Base-by-base conservation (phyloP, 805 yeast species). In the Lipomyces sp. region DNA sequence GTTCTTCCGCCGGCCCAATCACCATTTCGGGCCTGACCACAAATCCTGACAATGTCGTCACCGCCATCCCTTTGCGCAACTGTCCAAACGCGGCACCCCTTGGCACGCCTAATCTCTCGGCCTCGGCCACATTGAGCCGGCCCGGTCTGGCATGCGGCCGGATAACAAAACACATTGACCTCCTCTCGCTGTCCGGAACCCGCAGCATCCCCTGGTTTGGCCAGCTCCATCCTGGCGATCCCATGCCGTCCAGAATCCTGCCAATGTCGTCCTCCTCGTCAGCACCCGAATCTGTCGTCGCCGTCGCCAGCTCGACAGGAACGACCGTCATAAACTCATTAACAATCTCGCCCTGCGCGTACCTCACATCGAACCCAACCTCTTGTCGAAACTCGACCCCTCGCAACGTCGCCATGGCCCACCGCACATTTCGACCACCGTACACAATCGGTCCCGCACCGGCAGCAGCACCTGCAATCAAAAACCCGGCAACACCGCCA, bases 401-500 rank as follows among this genome's bases (percentile, higher is more conserved):
- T 69, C 97, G 83, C 97, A 97, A 92, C 0, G 94, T 85, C 1
- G 93, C 84, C 2, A 90, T 84, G 58, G 90, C 80, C 74, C 86
- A 88, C 64, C 83, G 80, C 29, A 84, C 63, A 37, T 85, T 74
- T 2, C 79, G 75, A 55, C 78, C 80, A 13, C 87, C 85, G 57
- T 86, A 82, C 0, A 91, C 78, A n/a, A 82, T 82, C 53, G 90
- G 75, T n/a, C 48, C 48, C 6, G 81, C 81, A 57, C 84, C 83
- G 67, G 83, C 81, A 1, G 91, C 92, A 72, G 91, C 89, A 72
- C 92, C 97, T 63, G 90, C 91, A 59, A 94, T 78, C 60, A 94
- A 85, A 73, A 91, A 79, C 0, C 99, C 99, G 0, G 98, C 97
- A 5, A 94, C 77, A 0, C 99, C 99, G 18, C 96, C 91, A 1